These are phyloP conservation scores for Bocquillonia castaneifolia DNA, from an alignment of 441 rosid species.

Conservation along the genomic window DNA sequence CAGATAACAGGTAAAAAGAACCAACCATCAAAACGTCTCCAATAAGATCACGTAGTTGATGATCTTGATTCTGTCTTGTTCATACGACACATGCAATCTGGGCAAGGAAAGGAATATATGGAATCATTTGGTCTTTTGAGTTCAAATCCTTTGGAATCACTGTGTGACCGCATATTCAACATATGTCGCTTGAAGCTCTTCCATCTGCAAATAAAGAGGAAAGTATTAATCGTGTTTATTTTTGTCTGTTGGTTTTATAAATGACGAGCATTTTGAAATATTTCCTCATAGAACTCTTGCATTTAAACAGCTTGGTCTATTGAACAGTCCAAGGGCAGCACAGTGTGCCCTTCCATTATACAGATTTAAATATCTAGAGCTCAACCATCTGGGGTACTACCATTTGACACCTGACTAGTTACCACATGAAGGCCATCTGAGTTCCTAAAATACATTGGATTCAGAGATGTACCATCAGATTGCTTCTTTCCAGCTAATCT, in stretches of 20 bases:
- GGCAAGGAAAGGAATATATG: conserved; percentile 86
- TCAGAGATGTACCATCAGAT: neutral
- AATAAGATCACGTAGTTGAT: conserved; percentile 40
- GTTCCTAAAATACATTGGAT: neutral
- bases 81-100: conserved; percentile 88
- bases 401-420: neutral
- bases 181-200: conserved; percentile 85
- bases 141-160: conserved; percentile 93
- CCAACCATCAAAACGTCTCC: conserved; percentile 20
- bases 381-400: neutral
- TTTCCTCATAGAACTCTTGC: too few species aligned
- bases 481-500: neutral
- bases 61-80: conserved; percentile 65
- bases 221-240: neutral
- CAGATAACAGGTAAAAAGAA: conserved; percentile 23
- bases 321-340: too few species aligned
- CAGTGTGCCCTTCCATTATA: too few species aligned
- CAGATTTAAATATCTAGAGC: too few species aligned
- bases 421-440: neutral
- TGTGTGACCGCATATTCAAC: conserved; percentile 86
- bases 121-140: conserved; percentile 87
- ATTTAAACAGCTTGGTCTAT: too few species aligned
- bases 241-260: too few species aligned
- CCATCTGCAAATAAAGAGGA: conserved; percentile 51
- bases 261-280: too few species aligned